Evolutionary conservation across 371 early-diverging fungal species (phyloP).

Genomic region (Mortierella sp.): DNA sequence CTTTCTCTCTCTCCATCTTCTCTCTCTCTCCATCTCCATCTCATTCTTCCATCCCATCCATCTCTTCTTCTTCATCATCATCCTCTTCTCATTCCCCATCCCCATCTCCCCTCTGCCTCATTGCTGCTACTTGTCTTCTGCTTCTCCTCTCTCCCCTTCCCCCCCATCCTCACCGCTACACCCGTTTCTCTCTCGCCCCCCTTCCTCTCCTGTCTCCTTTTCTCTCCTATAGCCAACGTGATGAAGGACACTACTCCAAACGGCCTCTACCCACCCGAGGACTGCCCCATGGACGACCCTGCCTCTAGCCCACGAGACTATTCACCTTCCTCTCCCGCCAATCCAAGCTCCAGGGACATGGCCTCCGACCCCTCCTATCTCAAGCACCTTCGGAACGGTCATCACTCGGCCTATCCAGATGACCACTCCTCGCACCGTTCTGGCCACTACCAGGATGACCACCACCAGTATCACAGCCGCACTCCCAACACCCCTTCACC

Average conservation of each 20-base stretch:
- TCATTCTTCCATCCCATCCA: too few species aligned
- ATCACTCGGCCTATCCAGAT: too few species aligned
- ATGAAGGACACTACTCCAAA: conserved; percentile 14
- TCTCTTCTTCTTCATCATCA: background rate
- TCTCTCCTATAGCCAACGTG: conserved; percentile 2
- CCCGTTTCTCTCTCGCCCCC: conserved; percentile 5
- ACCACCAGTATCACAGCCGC: background rate
- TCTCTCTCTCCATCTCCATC: background rate
- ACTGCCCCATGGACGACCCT: conserved; percentile 15
- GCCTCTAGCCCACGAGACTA: conserved; percentile 16
- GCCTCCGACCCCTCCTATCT: conserved; percentile 2
- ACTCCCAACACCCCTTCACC: conserved; percentile 27
- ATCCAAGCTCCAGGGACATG: too few species aligned
- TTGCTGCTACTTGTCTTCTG: too few species aligned
- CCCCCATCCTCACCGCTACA: background rate
- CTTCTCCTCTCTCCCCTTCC: background rate
- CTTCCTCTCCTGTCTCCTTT: background rate
- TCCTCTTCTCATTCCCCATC: too few species aligned
- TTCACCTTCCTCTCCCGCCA: conserved; percentile 8
- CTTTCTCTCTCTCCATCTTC: background rate
- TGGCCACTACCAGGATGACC: conserved; percentile 12
- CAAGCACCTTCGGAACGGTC: too few species aligned
- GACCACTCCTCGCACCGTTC: too few species aligned
- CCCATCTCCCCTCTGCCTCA: too few species aligned
- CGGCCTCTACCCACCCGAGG: conserved; percentile 8